phyloP scores from a whole-genome alignment of 345 rosid species.

The Luvunga scandens region DNA sequence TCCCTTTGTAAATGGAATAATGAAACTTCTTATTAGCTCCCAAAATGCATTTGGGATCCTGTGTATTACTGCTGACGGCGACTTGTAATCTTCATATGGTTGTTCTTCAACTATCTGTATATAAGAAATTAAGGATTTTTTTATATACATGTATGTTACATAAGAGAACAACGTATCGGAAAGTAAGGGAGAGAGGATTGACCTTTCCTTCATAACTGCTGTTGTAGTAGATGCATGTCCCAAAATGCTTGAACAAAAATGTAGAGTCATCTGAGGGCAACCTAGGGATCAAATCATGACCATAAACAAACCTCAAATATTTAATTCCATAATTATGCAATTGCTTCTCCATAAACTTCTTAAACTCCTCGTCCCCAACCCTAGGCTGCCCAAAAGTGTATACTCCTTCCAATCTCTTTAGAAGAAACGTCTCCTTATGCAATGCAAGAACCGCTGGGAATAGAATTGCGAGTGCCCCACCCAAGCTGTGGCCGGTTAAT shows the following conservation, averaged over 20 bases:
- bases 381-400: conserved; percentile 80
- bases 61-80: conserved; percentile 20
- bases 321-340: conserved; percentile 29
- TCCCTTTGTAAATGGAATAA: conserved; percentile 28
- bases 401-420: conserved; percentile 58
- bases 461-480: conserved; percentile 57
- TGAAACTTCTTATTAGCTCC: conserved; percentile 47
- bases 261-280: conserved; percentile 48
- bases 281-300: conserved; percentile 57
- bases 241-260: conserved; percentile 57
- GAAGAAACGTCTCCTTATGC: conserved; percentile 40
- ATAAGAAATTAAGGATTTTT: neutral
- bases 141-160: too few species aligned
- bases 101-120: conserved; percentile 35
- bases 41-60: conserved; percentile 29
- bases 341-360: conserved; percentile 38
- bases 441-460: conserved; percentile 49
- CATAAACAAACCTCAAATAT: conserved; percentile 60
- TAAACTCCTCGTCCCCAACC: conserved; percentile 54
- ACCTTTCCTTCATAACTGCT: conserved; percentile 59
- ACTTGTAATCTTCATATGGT: conserved; percentile 37
- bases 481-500: conserved; percentile 68
- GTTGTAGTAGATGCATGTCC: conserved; percentile 55
- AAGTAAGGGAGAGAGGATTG: neutral
- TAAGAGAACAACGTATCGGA: neutral